Evolutionary conservation across 495 filamentous ascomycete genomes (phyloP), one percentile per base, ranked within the genome.

Genomic region (Hypoxylon rickii): DNA sequence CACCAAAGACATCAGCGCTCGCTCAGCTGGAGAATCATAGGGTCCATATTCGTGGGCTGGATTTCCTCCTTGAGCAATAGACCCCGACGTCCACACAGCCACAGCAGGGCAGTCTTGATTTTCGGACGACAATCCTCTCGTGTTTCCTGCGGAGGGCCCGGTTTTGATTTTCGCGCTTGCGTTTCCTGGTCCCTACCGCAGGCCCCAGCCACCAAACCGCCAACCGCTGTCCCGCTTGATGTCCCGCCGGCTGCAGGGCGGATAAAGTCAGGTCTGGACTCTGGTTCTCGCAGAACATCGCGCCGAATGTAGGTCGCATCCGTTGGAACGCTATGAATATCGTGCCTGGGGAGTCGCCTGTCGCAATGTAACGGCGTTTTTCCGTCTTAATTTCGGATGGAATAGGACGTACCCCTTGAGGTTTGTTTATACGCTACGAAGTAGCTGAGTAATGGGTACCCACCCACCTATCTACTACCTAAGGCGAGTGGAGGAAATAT

Each of bases 1-100:
- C 59, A 20, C 59, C 53, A 63, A 53, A 20, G 38, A 57, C 31
- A 40, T 16, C 34, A 18, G 4, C 34, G 34, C 13, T 18, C 4
- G 4, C 16, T 15, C 32, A 13, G 15, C 19, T 13, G 2, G 6
- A 7, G 19, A 26, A 19, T 39, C 29, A 5, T 18, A 5, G 15
- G 39, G 12, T 43, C 42, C 39, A 45, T 37, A 8, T 20, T 20
- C 24, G 18, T 34, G 18, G 7, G 20, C 4, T 17, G 7, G 40
- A 10, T 36, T 49, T 53, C 46, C 33, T 43, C 34, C 15, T 48
- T 22, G n/a, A 46, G 26, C 37, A 40, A 47, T 8, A 24, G n/a
- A 31, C 16, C 5, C 18, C 44, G 31, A 52, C 52, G n/a, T n/a
- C n/a, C n/a, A n/a, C n/a, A n/a, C n/a, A n/a, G 18, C 41, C 46